These are phyloP conservation scores for Linnemannia zychae DNA, from an alignment of 192 early-diverging fungal genomes.

Conservation along the genomic window DNA sequence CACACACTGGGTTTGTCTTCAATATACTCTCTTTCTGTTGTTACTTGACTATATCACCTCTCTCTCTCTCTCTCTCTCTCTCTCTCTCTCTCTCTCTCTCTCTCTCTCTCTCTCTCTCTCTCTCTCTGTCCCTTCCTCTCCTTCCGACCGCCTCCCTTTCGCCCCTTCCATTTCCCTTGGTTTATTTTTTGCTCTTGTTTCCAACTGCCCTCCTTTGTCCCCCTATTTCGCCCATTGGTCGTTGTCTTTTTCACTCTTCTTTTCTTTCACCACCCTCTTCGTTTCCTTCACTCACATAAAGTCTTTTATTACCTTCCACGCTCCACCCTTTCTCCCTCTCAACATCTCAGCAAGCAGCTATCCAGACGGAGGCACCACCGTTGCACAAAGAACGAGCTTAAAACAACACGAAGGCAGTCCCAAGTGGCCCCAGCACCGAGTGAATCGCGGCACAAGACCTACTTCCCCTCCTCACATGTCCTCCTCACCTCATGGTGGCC, in stretches of 20 bases:
- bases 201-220: not conserved
- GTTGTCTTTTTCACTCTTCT: not conserved
- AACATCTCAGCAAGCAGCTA: not conserved
- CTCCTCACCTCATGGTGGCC: not conserved
- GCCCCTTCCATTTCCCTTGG: not conserved
- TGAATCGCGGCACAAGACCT: not conserved
- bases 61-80: no score
- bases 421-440: not conserved
- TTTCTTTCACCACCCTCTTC: not conserved
- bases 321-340: not conserved
- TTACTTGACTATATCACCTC: no score
- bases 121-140: no score
- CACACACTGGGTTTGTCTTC: no score
- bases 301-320: not conserved
- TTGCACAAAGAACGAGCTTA: not conserved
- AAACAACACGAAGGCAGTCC: constrained; percentile 6
- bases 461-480: not conserved
- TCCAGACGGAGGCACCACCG: not conserved
- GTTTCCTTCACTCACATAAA: not conserved
- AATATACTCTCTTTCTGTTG: no score
- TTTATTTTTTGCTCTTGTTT: not conserved
- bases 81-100: no score
- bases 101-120: no score
- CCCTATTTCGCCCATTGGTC: not conserved
- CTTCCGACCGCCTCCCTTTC: constrained; percentile 2